phyloP scores from a whole-genome alignment of 805 yeast species.

The Huiozyma sinensis region DNA sequence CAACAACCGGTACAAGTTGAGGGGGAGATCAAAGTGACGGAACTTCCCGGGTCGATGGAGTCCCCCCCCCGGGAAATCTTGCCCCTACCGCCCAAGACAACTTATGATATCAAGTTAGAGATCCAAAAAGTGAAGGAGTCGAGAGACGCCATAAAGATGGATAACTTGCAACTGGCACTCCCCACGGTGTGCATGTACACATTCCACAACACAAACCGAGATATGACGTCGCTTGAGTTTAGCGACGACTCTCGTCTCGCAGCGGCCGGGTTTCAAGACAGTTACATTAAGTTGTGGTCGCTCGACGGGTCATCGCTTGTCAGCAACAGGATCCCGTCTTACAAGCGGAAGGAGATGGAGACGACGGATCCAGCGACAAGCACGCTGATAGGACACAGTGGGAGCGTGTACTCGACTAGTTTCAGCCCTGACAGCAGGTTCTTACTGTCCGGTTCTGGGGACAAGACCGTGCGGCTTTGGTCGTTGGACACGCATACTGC shows the following conservation, averaged over 20 bases:
- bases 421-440: slow-evolving; percentile 86
- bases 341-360: slow-evolving; percentile 33
- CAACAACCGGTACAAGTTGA: slow-evolving; percentile 1
- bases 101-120: slow-evolving; percentile 69
- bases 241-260: slow-evolving; percentile 77
- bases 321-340: slow-evolving; percentile 49
- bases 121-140: slow-evolving; percentile 74
- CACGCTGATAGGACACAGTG: slow-evolving; percentile 77
- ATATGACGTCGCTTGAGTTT: slow-evolving; percentile 76
- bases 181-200: slow-evolving; percentile 98
- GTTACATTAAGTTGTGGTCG: slow-evolving; percentile 85
- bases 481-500: slow-evolving; percentile 83
- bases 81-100: slow-evolving; percentile 80
- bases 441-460: slow-evolving; percentile 77
- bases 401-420: slow-evolving; percentile 82
- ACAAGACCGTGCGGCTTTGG: slow-evolving; percentile 88
- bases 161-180: slow-evolving; percentile 61
- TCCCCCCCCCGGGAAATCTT: slow-evolving; percentile 65
- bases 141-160: slow-evolving; percentile 59
- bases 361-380: slow-evolving; percentile 18
- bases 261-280: slow-evolving; percentile 93
- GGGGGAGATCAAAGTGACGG: slow-evolving; percentile 22
- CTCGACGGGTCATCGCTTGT: slow-evolving; percentile 79
- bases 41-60: slow-evolving; percentile 33
- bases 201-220: slow-evolving; percentile 88